phyloP scores from a whole-genome alignment of 176 grass and related monocot genomes.

The Oryza coarctata region DNA sequence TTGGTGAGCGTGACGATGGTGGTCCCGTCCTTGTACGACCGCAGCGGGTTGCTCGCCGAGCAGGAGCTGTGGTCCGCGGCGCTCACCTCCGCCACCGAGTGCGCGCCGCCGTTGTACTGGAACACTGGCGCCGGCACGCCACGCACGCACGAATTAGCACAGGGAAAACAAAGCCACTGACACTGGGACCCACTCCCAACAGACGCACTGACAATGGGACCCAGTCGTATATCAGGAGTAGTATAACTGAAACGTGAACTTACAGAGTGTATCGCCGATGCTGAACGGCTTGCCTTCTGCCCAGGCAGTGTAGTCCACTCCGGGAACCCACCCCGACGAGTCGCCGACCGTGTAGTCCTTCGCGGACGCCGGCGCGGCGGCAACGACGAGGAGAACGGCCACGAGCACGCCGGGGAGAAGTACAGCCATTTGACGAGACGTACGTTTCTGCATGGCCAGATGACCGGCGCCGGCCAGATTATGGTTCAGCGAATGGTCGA shows the following conservation, averaged over 20 bases:
- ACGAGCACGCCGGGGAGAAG: constrained; percentile 7
- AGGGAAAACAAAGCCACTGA: background rate
- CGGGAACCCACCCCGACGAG: constrained; percentile 56
- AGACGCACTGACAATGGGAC: background rate
- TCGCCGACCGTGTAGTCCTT: constrained; percentile 62
- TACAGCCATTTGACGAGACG: constrained; percentile 31
- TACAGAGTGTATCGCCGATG: constrained; percentile 56
- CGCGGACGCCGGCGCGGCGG: constrained; percentile 41
- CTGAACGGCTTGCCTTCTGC: constrained; percentile 53
- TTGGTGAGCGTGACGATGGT: constrained; percentile 52
- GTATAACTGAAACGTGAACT: background rate
- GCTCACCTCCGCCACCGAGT: constrained; percentile 65
- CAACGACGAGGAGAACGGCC: constrained; percentile 24
- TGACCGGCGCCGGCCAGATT: background rate
- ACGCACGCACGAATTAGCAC: background rate
- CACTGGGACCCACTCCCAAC: background rate
- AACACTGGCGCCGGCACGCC: constrained; percentile 45
- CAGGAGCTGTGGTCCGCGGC: constrained; percentile 53
- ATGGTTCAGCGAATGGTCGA: background rate
- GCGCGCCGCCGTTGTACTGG: constrained; percentile 38
- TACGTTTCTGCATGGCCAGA: background rate
- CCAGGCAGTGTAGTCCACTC: constrained; percentile 64
- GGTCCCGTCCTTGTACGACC: constrained; percentile 46
- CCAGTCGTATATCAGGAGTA: no score
- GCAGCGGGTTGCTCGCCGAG: constrained; percentile 52